A percentile compares a stretch with the other conserved stretches of the same genome.
Evolutionary conservation across 352 stramenopile species (phyloP).

Genomic region (Pythium aristosporum): DNA sequence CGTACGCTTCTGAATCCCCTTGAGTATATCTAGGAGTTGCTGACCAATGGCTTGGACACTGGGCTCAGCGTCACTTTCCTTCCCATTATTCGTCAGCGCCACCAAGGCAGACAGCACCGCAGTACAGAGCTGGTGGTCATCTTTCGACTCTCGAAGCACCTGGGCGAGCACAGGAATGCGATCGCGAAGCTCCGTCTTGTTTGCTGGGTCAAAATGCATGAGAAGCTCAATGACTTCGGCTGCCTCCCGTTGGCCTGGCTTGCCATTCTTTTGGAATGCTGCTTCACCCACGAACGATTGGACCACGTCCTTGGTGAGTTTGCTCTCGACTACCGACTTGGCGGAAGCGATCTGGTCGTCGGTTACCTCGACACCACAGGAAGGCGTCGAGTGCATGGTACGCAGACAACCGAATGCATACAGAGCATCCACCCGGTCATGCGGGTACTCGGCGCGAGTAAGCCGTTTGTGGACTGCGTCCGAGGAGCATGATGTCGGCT

Average conservation of each 20-base stretch:
- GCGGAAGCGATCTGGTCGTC: not conserved
- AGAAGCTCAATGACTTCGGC: constrained; percentile 6
- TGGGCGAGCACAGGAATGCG: not conserved
- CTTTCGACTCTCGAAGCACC: not conserved
- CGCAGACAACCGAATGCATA: constrained; percentile 7
- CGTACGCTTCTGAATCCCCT: not conserved
- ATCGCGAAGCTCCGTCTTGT: not conserved
- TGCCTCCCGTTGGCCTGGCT: no score
- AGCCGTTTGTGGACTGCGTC: not conserved
- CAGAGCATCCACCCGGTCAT: not conserved
- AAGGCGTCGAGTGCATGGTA: not conserved
- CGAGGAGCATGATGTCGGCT: no score
- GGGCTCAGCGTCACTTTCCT: constrained; percentile 1
- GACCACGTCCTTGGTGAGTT: no score
- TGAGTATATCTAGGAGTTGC: not conserved
- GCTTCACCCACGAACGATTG: no score
- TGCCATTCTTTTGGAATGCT: no score
- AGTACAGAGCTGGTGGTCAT: not conserved
- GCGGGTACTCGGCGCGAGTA: not conserved
- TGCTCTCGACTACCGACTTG: no score
- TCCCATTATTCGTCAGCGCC: not conserved
- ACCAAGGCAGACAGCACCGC: not conserved
- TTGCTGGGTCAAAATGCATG: not conserved
- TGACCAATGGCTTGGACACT: not conserved
- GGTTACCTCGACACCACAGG: not conserved